phyloP scores from a whole-genome alignment of 78 protist genomes.

The Isochrysis galbana region DNA sequence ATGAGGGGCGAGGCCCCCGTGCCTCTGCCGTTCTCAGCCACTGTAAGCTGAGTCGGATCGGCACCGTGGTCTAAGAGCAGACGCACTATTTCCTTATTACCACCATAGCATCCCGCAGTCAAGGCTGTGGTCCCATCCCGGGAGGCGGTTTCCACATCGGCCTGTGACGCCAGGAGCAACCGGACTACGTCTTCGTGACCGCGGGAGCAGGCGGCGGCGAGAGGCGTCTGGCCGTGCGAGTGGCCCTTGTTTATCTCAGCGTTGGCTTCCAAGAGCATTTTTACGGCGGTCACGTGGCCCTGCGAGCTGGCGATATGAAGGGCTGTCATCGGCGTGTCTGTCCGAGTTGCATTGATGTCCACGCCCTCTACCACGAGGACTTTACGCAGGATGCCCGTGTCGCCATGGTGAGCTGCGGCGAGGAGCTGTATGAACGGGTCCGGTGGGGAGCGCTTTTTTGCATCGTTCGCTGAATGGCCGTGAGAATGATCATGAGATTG shows the following conservation, averaged over 20 bases:
- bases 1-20: not conserved
- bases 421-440: not conserved
- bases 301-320: not conserved
- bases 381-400: not conserved
- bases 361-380: not conserved
- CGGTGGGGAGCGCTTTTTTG: too few species aligned
- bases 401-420: not conserved
- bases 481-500: too few species aligned
- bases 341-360: not conserved
- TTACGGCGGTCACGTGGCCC: not conserved
- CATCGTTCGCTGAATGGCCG: too few species aligned
- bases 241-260: not conserved
- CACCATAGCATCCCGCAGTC: not conserved
- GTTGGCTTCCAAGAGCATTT: not conserved
- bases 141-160: not conserved
- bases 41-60: too few species aligned
- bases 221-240: not conserved
- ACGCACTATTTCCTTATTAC: not conserved
- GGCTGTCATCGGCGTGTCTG: not conserved
- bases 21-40: not conserved
- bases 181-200: not conserved
- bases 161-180: not conserved
- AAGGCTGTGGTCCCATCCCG: not conserved
- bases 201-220: not conserved
- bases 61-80: not conserved